Conservation (phyloP, 306 rosid genomes). For the Vicia sativa region DNA sequence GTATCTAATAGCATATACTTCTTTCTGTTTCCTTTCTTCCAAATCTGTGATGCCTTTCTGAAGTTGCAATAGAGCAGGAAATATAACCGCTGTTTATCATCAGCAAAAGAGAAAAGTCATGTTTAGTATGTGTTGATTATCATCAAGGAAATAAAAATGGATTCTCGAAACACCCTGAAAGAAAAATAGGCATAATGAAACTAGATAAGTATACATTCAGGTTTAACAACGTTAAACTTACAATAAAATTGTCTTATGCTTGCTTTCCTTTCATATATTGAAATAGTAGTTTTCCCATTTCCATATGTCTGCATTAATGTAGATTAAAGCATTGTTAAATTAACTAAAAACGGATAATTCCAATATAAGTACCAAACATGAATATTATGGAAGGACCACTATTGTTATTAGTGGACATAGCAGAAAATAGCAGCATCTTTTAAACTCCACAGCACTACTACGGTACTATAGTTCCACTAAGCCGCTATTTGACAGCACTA, state of each 20-base stretch:
- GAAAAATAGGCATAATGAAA: constrained; percentile 5
- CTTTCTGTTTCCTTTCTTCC: constrained; percentile 87
- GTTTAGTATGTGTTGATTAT: constrained; percentile 12
- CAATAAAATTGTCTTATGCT: constrained; percentile 81
- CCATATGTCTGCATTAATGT: constrained; percentile 63
- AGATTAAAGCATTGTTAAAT: constrained; percentile 21
- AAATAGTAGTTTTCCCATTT: constrained; percentile 86
- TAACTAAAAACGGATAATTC: constrained; percentile 14
- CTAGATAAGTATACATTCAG: constrained; percentile 7
- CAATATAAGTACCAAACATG: constrained; percentile 16
- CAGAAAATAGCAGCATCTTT: not conserved
- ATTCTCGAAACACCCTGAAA: constrained; percentile 5
- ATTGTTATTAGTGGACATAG: not conserved
- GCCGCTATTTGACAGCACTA: not conserved
- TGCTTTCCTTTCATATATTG: constrained; percentile 84
- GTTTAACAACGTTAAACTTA: constrained; percentile 46
- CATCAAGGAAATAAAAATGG: not conserved
- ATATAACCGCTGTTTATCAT: constrained; percentile 61
- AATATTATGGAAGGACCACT: not conserved
- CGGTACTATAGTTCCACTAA: not conserved
- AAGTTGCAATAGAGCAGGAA: constrained; percentile 91
- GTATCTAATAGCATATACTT: constrained; percentile 53
- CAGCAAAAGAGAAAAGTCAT: constrained; percentile 14
- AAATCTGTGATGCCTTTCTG: constrained; percentile 81
- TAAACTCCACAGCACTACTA: not conserved